Conservation (phyloP, 208 protist genomes). For the Crithidia fasciculata region DNA sequence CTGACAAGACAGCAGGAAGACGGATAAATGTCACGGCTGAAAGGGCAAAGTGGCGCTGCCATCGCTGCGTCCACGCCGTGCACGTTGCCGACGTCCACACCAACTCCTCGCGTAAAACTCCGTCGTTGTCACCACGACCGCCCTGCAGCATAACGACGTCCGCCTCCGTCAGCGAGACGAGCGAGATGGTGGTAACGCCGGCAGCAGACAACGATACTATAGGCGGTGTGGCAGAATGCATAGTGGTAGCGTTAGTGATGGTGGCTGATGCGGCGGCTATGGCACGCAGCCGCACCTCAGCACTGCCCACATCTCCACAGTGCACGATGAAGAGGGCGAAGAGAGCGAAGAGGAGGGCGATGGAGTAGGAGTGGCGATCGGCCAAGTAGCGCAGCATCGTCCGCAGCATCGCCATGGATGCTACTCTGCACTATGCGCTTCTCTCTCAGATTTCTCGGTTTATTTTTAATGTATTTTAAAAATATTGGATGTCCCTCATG, state of each 20-base stretch:
- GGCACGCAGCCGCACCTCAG: conserved; percentile 14
- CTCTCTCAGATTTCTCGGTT: neutral
- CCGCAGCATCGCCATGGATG: conserved; percentile 8
- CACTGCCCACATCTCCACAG: conserved; percentile 3
- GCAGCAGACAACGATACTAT: neutral
- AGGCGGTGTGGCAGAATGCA: too few relatives aligned
- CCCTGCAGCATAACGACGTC: conserved; percentile 26
- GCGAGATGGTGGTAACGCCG: conserved; percentile 2
- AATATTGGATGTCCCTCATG: too few relatives aligned
- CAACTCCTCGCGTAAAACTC: neutral
- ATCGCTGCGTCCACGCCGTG: conserved; percentile 8
- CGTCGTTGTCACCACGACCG: neutral
- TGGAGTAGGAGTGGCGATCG: conserved; percentile 25
- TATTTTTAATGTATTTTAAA: neutral
- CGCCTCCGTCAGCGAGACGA: conserved; percentile 9
- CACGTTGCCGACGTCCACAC: neutral
- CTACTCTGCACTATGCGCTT: neutral
- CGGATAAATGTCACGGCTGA: conserved; percentile 21
- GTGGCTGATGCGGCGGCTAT: neutral
- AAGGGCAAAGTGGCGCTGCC: conserved; percentile 18
- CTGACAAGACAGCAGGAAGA: neutral
- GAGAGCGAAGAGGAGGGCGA: conserved; percentile 13
- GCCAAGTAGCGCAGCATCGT: conserved; percentile 16
- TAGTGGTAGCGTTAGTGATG: too few relatives aligned
- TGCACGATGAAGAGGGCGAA: conserved; percentile 17